These are phyloP conservation scores for Ocimum tenuiflorum DNA, from an alignment of 257 asterid species.

Conservation along the genomic window DNA sequence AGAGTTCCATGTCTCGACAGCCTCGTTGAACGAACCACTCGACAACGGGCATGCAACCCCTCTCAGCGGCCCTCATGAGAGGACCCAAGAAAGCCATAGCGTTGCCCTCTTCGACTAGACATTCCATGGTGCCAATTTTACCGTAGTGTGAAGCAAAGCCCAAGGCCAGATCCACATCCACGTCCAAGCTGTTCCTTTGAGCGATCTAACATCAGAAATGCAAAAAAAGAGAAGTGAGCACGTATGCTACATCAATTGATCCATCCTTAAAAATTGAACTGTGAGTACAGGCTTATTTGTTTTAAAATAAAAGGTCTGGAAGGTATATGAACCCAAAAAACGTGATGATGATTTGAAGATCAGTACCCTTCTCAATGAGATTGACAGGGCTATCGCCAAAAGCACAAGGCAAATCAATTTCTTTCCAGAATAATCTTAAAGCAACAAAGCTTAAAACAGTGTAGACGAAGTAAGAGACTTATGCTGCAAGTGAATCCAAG, in stretches of 20 bases:
- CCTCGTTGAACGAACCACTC: constrained; percentile 89
- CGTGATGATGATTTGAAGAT: not conserved
- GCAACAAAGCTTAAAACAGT: not conserved
- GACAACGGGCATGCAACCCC: constrained; percentile 89
- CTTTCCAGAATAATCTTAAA: not conserved
- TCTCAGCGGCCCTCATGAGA: constrained; percentile 91
- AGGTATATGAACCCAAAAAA: not conserved
- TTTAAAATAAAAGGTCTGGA: not conserved
- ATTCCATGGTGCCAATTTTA: constrained; percentile 88
- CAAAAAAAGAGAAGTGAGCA: not conserved
- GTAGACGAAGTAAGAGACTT: not conserved
- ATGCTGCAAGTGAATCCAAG: not conserved
- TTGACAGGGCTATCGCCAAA: not conserved
- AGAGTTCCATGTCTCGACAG: constrained; percentile 94
- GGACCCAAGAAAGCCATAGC: constrained; percentile 97
- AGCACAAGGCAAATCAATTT: not conserved
- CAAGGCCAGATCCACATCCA: constrained; percentile 89
- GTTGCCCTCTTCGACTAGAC: constrained; percentile 88
- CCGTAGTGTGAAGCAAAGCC: constrained; percentile 96
- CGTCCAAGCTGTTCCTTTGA: constrained; percentile 96
- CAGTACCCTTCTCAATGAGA: not conserved
- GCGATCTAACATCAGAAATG: constrained; percentile 53
- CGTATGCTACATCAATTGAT: not conserved
- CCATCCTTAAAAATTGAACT: not conserved
- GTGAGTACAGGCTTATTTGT: not conserved